Evolutionary conservation across 352 stramenopile genomes (phyloP).

Genomic region (Phytophthora pseudosyringae): DNA sequence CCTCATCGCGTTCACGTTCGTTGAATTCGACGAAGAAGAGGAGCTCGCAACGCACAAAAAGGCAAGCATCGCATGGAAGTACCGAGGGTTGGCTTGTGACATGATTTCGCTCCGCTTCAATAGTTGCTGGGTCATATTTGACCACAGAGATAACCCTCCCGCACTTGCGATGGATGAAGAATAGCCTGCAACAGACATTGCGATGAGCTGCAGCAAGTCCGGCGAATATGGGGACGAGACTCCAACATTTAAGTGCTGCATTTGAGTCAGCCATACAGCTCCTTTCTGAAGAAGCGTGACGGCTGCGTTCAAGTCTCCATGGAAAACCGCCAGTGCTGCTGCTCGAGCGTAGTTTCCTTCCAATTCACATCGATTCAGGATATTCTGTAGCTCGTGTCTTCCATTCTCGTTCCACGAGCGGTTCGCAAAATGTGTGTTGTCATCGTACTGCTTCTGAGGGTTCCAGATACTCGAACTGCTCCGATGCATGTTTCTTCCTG

Average conservation of each 20-base stretch:
- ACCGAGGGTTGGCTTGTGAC: conserved; percentile 63
- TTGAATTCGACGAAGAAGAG: conserved; percentile 36
- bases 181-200: conserved; percentile 88
- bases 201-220: conserved; percentile 88
- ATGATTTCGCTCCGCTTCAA: conserved; percentile 79
- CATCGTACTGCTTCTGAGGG: conserved; percentile 66
- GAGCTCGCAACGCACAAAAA: conserved; percentile 69
- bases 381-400: conserved; percentile 64
- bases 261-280: conserved; percentile 66
- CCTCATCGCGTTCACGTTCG: conserved; percentile 31
- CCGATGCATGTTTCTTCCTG: conserved; percentile 55
- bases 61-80: conserved; percentile 83
- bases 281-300: conserved; percentile 77
- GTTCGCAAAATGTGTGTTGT: conserved; percentile 46
- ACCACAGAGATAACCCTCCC: conserved; percentile 67
- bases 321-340: conserved; percentile 83
- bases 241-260: conserved; percentile 51
- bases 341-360: conserved; percentile 71
- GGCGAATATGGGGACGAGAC: conserved; percentile 52
- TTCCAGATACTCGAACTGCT: conserved; percentile 75
- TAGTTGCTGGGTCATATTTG: conserved; percentile 79
- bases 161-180: conserved; percentile 55
- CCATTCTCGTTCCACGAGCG: conserved; percentile 59
- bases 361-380: conserved; percentile 65
- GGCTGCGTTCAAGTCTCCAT: conserved; percentile 76